Base-by-base conservation (phyloP, 1,139 yeast species). In the Candida tetrigidarum region DNA sequence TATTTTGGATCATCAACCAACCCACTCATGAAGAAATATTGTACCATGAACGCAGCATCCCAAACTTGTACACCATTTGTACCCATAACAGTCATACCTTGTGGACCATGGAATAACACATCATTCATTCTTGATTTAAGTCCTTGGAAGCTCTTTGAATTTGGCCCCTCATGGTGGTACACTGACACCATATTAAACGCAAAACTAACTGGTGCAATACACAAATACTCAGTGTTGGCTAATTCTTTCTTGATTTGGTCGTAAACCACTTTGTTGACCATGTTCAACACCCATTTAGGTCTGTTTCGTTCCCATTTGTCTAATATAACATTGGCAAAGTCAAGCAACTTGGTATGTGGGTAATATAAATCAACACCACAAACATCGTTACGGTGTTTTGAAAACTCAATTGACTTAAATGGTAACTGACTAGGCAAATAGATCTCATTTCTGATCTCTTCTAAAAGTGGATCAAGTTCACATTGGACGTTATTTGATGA, bases 21-120 rank as follows among this genome's bases (percentile, higher is more conserved):
- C 0, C 96, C 97, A 0, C 96, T 88, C 59, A 80, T 72, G 48
- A 89, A 84, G 51, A 83, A 78, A 58, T 90, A 90, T 59, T 95
- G 99, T 25, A 93, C 73, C 55, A 88, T 86, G 66, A 95, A 93
- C 0, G 97, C 92, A 16, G 85, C 85, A 64, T 95, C 99, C 99
- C 99, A 95, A 1, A 87, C 92, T 64, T 95, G 99, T 0, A 90
- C 91, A 23, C 99, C 99, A 64, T 95, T 95, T 0, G 99, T 95
- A 8, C 99, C 99, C 88, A 88, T 89, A 46, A 89, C 86, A 4
- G 93, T 82, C 84, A 93, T 78, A 3, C 99, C 99, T 59, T 86
- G 88, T 0, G 93, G 86, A 0, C 97, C 95, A 67, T 86, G 86
- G 66, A 88, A 92, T 45, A 90, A 59, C 32, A 83, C 83, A 57